A percentile compares a stretch with the other conserved stretches of the same genome.
phyloP scores from a whole-genome alignment of 768 basidiomycete species.

The Hemileccinum impolitum region DNA sequence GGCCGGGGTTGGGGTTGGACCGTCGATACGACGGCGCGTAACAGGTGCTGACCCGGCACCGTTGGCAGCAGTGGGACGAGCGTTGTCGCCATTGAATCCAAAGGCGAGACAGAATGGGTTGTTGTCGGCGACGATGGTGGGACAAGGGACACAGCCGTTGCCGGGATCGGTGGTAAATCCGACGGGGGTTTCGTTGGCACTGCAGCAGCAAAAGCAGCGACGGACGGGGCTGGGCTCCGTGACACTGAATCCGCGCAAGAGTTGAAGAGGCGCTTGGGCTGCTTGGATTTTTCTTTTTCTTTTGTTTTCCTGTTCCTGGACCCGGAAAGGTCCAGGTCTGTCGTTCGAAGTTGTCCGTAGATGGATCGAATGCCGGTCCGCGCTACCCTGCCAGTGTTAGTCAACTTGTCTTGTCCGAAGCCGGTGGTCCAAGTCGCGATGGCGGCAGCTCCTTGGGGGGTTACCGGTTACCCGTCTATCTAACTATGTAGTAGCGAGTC shows the following conservation, averaged over 20 bases:
- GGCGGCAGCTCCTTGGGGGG: too few relatives aligned
- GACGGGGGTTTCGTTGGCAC: constrained; percentile 16
- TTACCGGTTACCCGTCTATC: too few relatives aligned
- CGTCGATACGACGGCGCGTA: constrained; percentile 57
- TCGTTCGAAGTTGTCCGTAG: too few relatives aligned
- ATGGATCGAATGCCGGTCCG: too few relatives aligned
- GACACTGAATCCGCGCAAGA: constrained; percentile 33
- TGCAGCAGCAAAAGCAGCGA: constrained; percentile 38
- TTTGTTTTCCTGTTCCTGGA: too few relatives aligned
- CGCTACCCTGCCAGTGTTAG: too few relatives aligned
- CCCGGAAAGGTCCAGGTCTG: too few relatives aligned
- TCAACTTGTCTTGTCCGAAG: too few relatives aligned
- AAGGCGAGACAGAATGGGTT: constrained; percentile 51
- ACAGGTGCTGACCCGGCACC: constrained; percentile 46
- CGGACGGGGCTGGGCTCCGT: constrained; percentile 36
- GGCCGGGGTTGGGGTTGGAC: constrained; percentile 28
- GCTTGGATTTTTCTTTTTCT: too few relatives aligned
- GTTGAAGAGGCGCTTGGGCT: neutral
- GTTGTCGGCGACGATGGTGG: constrained; percentile 35
- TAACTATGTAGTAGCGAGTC: too few relatives aligned
- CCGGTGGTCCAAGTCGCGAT: too few relatives aligned
- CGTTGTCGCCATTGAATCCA: constrained; percentile 73
- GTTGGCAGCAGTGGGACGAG: constrained; percentile 22
- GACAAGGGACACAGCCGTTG: constrained; percentile 35
- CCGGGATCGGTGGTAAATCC: constrained; percentile 12